Percentiles rank a stretch among this genome's conserved stretches.
Evolutionary conservation across 1,284 basidiomycete genomes (phyloP).

Genomic region (Sparassis latifolia): DNA sequence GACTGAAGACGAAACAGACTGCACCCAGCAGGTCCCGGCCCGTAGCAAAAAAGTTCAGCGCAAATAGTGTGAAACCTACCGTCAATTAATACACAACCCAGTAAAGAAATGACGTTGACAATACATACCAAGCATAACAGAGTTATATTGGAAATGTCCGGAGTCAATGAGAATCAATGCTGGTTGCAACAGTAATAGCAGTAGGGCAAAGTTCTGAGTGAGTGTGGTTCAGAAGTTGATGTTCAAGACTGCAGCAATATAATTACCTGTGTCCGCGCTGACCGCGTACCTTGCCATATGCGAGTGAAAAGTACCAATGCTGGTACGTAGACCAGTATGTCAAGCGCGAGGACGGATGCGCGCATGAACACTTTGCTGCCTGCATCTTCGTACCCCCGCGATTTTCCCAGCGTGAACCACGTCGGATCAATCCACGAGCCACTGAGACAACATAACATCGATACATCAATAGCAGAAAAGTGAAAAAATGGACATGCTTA

Average conservation of each 20-base stretch:
- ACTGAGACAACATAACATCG: conserved; percentile 28
- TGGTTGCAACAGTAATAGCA: conserved; percentile 80
- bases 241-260: conserved; percentile 7
- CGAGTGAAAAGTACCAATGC: conserved; percentile 59
- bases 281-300: conserved; percentile 60
- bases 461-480: too few relatives aligned
- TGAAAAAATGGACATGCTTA: conserved; percentile 26
- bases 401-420: conserved; percentile 72
- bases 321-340: conserved; percentile 71
- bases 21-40: conserved; percentile 74
- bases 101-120: neutral
- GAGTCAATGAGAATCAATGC: conserved; percentile 81
- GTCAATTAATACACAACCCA: neutral
- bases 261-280: conserved; percentile 65
- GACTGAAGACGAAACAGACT: conserved; percentile 74
- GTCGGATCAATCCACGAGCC: conserved; percentile 61
- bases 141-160: conserved; percentile 93
- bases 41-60: conserved; percentile 62
- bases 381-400: conserved; percentile 71
- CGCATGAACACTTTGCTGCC: conserved; percentile 78
- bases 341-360: conserved; percentile 63
- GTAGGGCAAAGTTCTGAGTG: conserved; percentile 58
- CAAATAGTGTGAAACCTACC: conserved; percentile 64
- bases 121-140: conserved; percentile 73
- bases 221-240: neutral